Conservation (phyloP, 2,329 filamentous ascomycete species). For the Cadophora gregata region DNA sequence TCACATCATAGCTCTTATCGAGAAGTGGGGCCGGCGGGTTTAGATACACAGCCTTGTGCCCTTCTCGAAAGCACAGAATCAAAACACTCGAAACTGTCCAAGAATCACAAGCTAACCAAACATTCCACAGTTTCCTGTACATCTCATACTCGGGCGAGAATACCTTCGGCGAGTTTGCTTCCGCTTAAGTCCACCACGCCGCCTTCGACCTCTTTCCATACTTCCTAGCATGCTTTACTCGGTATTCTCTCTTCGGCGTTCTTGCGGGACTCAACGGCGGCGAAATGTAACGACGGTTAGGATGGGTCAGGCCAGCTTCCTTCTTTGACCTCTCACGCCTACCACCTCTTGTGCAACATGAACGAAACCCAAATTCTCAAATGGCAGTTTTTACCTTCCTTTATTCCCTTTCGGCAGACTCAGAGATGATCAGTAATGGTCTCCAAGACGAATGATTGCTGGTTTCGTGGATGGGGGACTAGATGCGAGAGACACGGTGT, state of each 20-base stretch:
- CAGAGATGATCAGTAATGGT: constrained; percentile 14
- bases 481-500: neutral
- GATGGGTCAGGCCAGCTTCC: neutral
- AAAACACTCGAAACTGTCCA: neutral
- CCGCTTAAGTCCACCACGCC: constrained; percentile 19
- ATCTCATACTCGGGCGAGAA: constrained; percentile 99
- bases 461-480: neutral
- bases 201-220: constrained; percentile 7
- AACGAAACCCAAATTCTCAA: constrained; percentile 15
- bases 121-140: constrained; percentile 71
- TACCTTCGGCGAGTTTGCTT: constrained; percentile 82
- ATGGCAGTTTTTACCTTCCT: constrained; percentile 35
- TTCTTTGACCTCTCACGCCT: constrained; percentile 8
- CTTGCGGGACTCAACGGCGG: constrained; percentile 17
- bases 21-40: constrained; percentile 22
- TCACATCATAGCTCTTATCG: constrained; percentile 34
- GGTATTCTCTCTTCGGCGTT: constrained; percentile 22
- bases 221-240: constrained; percentile 11
- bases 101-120: constrained; percentile 60
- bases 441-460: neutral
- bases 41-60: neutral
- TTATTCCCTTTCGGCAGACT: constrained; percentile 29
- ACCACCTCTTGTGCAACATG: constrained; percentile 14
- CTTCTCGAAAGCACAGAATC: neutral
- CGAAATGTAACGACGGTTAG: constrained; percentile 19